These are phyloP conservation scores for Arabidopsis suecica DNA, from an alignment of 345 rosid species.

Conservation along the genomic window DNA sequence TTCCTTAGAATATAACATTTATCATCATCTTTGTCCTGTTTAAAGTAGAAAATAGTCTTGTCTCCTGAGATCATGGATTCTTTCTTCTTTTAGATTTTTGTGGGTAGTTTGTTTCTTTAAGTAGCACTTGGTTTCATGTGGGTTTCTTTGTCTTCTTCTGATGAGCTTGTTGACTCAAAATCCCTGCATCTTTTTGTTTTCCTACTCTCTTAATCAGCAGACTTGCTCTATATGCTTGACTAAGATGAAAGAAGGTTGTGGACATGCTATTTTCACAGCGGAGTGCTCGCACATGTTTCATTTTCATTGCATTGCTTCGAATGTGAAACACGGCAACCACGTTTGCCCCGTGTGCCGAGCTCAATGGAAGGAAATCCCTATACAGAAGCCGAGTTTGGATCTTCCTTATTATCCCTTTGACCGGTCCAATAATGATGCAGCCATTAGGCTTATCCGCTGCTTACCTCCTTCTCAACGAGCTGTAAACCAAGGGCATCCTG, in stretches of 20 bases:
- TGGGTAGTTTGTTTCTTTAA: neutral
- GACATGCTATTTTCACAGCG: conserved; percentile 86
- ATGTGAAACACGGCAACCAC: conserved; percentile 75
- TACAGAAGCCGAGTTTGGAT: conserved; percentile 54
- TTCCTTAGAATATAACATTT: neutral
- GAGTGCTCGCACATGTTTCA: conserved; percentile 91
- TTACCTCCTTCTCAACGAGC: conserved; percentile 61
- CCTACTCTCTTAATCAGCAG: conserved; percentile 48
- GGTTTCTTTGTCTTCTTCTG: neutral
- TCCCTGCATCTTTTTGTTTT: neutral
- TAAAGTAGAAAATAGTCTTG: too few relatives aligned
- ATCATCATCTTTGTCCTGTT: neutral
- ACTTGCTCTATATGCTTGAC: conserved; percentile 81
- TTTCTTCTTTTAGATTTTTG: neutral
- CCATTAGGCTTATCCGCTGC: conserved; percentile 54
- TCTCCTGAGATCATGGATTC: neutral
- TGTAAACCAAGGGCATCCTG: conserved; percentile 51
- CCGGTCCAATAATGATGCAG: conserved; percentile 34
- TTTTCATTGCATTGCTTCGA: conserved; percentile 85
- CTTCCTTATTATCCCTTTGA: conserved; percentile 12
- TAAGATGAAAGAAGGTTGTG: conserved; percentile 75
- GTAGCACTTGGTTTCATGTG: conserved; percentile 13
- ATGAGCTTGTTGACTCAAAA: conserved; percentile 10
- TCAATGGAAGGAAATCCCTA: conserved; percentile 83
- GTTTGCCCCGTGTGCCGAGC: conserved; percentile 85